Conservation (phyloP, 257 asterid genomes). For the Agastache rugosa region DNA sequence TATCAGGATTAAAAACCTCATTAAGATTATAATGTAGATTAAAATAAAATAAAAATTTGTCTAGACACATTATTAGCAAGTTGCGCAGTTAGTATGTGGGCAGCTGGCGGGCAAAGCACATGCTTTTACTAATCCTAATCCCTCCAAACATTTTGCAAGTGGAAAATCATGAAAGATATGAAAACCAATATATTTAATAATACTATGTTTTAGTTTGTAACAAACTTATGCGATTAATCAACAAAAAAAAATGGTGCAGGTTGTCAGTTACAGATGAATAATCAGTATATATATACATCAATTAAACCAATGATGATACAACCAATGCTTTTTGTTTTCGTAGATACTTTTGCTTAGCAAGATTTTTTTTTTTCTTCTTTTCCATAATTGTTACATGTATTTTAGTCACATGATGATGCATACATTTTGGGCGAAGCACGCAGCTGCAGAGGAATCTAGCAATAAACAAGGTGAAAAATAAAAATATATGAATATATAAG, state of each 20-base stretch:
- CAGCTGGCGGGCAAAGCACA: not conserved
- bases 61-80: not conserved
- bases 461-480: not conserved
- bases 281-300: too few relatives aligned
- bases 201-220: not conserved
- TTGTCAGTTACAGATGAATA: conserved; percentile 7
- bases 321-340: not conserved
- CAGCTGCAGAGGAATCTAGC: conserved; percentile 7
- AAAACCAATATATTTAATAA: not conserved
- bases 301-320: not conserved
- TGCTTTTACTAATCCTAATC: not conserved
- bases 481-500: not conserved
- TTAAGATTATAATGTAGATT: too few relatives aligned
- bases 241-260: not conserved
- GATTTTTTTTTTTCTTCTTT: too few relatives aligned
- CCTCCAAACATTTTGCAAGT: not conserved
- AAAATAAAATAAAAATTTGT: too few relatives aligned
- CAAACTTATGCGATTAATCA: not conserved
- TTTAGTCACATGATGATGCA: conserved; percentile 2
- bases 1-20: too few relatives aligned
- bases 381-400: not conserved
- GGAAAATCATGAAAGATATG: not conserved
- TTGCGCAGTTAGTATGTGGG: not conserved
- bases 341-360: not conserved
- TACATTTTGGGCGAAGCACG: not conserved